Evolutionary conservation across 139 green algal genomes (phyloP), one percentile per base, ranked within the genome.

Genomic region (Asterochloris sp.): DNA sequence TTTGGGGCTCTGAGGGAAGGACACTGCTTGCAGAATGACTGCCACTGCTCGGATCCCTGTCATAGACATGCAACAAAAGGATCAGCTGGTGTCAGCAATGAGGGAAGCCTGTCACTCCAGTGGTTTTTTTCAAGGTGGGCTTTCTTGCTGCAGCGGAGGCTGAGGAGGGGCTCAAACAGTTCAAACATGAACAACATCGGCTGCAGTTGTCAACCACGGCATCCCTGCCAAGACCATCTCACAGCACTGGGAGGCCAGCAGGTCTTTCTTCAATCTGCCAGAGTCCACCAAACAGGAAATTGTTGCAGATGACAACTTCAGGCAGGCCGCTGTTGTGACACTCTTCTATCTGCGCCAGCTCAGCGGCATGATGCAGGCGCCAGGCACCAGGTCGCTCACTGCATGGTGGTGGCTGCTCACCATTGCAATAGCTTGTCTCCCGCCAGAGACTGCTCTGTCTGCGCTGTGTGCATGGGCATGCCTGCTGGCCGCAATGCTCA

Each of bases 171-270:
- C 24, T 67, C 0, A 73, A 26, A 71, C 6, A 63, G 0, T 27
- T 8, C 23, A 66, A 17, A 11, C 8, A 27, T 29, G 19, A 64
- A 23, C 27, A 54, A 27, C 73, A n/a, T 6, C 38, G 6, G 38
- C 38, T n/a, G 61, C 91, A 94, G 87, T 98, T 2, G 73, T 16
- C 10, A 92, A 93, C 62, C 94, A 99, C 79, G 95, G 93, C 76
- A 82, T 98, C 26, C 27, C 86, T 0, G 9, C 88, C 61, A 13
- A 80, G 1, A 78, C 98, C 10, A 26, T 97, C 10, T 76, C 88
- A 10, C 79, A 81, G 0, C 78, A 91, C 10, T 93, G 95, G 29
- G 76, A 81, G 4, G 75, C 91, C 78, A 90, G 91, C 29, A 83
- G 80, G 12, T 21, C 38, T 12, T 94, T 98, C 73, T 99, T 99